Base-by-base conservation (phyloP, 2,329 filamentous ascomycete species). In the Apiospora saccharicola region DNA sequence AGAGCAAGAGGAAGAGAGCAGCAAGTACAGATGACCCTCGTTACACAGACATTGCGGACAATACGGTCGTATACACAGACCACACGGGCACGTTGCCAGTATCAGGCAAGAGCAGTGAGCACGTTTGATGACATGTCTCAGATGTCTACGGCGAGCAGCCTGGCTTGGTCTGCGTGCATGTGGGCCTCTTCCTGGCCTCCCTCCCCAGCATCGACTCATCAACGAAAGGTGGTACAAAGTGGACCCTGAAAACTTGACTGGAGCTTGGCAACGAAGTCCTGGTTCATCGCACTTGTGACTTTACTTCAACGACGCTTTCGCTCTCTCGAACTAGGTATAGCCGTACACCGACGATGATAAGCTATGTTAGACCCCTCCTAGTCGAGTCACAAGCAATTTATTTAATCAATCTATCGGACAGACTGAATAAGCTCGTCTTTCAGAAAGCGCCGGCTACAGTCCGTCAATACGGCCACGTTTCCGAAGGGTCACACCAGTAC, bases 101-200 rank as follows among this genome's bases (percentile, higher is more conserved):
- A 41, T 64, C 34, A 64, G 57, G 57, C 34, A 41, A 41, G 37
- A 24, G 16, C 22, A 41, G 8, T 64, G 57, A 64, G 57, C 57
- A 64, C 57, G 57, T 64, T 64, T 64, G 57, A 64, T 64, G 57
- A 41, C 57, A 64, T 64, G 57, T 64, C 57, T 64, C 57, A 64
- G 57, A 41, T 64, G 57, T 41, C 57, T 41, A 37, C 30, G 34
- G 13, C 51, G 24, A 26, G 13, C 49, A 53, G 44, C 14, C 12
- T 57, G 24, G 51, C n/a, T 41, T 41, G 37, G n/a, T 7, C 7
- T 61, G 53, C 22, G 16, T 10, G 30, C 53, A 16, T 37, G 53
- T 61, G 53, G 53, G 30, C 53, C 51, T 57, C 26, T 22, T 34
- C 26, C 34, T 57, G 51, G 51, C 51, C 8, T 26, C 51, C 30